Base-by-base conservation (phyloP, 2,329 filamentous ascomycete species). In the Cucurbitaria berberidis region DNA sequence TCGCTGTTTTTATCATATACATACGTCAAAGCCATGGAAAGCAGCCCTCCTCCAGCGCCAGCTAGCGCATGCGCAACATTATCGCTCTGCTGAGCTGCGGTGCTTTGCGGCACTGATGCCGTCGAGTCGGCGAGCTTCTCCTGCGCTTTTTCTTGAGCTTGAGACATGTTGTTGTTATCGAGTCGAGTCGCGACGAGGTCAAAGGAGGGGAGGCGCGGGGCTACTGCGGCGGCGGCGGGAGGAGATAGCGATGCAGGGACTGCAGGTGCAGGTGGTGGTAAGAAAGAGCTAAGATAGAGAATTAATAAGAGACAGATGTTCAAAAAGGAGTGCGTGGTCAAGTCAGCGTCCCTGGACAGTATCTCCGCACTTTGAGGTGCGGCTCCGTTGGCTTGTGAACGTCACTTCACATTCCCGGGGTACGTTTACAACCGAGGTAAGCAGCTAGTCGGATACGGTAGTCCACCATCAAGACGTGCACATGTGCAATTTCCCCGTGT, bases 1-100 rank as follows among this genome's bases (percentile, higher is more conserved):
- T 26, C 5, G 24, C 24, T 6, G 3, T 5, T 41, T n/a, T 19
- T 19, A 8, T 21, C 35, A 47, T 43, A 43, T 41, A 60, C 82
- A 59, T 84, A 96, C 87, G 95, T 99, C 77, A 99, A 79, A 66
- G 93, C 85, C 91, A 98, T 99, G 65, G 95, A 96, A 53, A 98
- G 80, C 52, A 99, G 88, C 55, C 95, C 95, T 64, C 95, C 95
- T 64, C 95, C 95, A 45, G 93, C 91, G 63, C 93, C 93, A 51
- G 93, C 91, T 53, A 98, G 85, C 56, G 93, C 93, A 79, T 98
- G 93, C 51, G 93, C 92, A 72, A 98, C 91, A 81, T 97, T 97
- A 82, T 98, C 93, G 74, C 93, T 95, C 70, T 96, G 91, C 58
- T 93, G 91, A 40, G 89, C 80, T 41, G 86, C 84, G 40, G 87